These are phyloP conservation scores for Musa schizocarpa DNA, from an alignment of 176 grass and related monocot species.

Conservation along the genomic window DNA sequence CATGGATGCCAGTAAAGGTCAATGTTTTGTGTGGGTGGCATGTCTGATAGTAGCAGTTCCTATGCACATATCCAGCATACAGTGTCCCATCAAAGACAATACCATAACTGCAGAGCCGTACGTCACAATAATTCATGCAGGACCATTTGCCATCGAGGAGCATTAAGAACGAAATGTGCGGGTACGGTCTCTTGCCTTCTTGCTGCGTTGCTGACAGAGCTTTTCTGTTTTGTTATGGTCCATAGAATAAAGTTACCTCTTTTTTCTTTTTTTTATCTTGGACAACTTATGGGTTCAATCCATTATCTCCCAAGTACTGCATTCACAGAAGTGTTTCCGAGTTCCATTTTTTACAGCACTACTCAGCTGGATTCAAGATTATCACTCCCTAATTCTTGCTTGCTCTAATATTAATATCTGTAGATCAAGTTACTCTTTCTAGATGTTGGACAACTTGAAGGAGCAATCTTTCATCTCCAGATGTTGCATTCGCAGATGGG, in stretches of 20 bases:
- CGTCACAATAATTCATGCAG: not conserved
- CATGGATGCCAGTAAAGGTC: not conserved
- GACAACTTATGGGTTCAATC: not conserved
- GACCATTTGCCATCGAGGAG: not conserved
- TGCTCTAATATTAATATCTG: too few relatives aligned
- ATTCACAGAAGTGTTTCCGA: too few relatives aligned
- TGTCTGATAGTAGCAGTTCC: constrained; percentile 2
- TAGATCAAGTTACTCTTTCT: too few relatives aligned
- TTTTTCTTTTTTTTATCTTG: not conserved
- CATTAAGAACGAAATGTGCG: not conserved
- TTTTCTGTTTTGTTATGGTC: not conserved
- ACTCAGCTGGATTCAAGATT: too few relatives aligned
- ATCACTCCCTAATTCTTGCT: too few relatives aligned
- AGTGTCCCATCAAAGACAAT: not conserved
- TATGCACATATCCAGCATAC: not conserved
- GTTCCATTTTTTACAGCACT: too few relatives aligned
- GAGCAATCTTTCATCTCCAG: too few relatives aligned
- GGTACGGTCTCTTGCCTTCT: not conserved
- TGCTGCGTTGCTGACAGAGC: not conserved
- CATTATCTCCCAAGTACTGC: too few relatives aligned
- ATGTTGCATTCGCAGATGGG: too few relatives aligned
- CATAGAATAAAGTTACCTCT: not conserved
- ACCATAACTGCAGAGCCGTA: not conserved
- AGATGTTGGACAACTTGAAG: too few relatives aligned
- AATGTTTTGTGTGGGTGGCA: not conserved